Evolutionary conservation across 495 filamentous ascomycete species (phyloP), one percentile per base, ranked within the genome.

Genomic region (Chaetomium fimeti): DNA sequence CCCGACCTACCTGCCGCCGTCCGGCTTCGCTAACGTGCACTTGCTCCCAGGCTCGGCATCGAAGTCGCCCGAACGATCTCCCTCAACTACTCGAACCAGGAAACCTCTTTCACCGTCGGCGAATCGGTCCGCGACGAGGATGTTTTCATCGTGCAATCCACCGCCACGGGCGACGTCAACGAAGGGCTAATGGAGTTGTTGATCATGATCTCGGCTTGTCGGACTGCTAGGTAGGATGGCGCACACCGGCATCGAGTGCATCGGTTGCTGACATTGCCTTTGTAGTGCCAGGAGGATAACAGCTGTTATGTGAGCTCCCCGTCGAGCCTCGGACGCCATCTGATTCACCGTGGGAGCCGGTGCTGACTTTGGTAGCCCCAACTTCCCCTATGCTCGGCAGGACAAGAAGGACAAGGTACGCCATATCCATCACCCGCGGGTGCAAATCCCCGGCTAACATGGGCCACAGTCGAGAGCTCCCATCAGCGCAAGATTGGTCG

Each of bases 141-240:
- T 87, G 93, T 97, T 73, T 98, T 97, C 82, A 93, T 98, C 67
- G 80, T 98, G 62, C 94, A 98, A 77, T 97, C 93, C 38, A 96
- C 95, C 51, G 87, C 89, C 15, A 95, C 94, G 3, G 93, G 93
- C 74, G 92, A 97, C 74, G 93, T 98, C 81, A 98, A 98, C 78
- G 95, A 98, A 74, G 94, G 92, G 53, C 83, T 98, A 58, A 98
- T 98, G 94, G 94, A 98, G 78, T 86, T 98, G 53, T 84, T 98
- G 40, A 98, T 98, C 77, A 96, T 98, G 87, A 97, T 98, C 81
- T 96, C 96, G 74, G 94, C 94, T 58, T 98, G 94, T 84, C 93
- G 96, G 69, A 97, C 94, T 25, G 95, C 94, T 42, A 75, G 72
- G 72, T 74, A 64, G 29, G 63, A 27, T 28, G 29, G 48, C 24